A percentile compares a stretch with the other conserved stretches of the same genome.
Evolutionary conservation across 2,329 filamentous ascomycete genomes (phyloP).

Genomic region (Clarireedia homoeocarpa): DNA sequence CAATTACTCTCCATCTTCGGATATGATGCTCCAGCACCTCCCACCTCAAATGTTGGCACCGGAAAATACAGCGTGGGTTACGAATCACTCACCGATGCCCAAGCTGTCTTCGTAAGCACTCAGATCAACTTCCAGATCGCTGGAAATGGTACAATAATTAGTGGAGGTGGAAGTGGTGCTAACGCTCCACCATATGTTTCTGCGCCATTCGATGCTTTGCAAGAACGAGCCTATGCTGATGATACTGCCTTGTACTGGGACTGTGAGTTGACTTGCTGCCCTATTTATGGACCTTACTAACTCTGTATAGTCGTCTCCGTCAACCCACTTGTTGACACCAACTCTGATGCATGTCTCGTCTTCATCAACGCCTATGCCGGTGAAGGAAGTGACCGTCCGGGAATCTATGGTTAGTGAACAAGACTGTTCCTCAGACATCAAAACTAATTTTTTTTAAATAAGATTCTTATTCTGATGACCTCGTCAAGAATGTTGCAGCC

Average conservation of each 20-base stretch:
- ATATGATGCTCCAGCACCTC: conserved; percentile 40
- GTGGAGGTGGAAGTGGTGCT: conserved; percentile 28
- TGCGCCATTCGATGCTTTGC: conserved; percentile 48
- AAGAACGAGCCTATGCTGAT: conserved; percentile 44
- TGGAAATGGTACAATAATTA: background rate
- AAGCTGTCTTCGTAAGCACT: background rate
- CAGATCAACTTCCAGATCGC: background rate
- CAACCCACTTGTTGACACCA: conserved; percentile 38
- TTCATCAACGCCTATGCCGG: conserved; percentile 62
- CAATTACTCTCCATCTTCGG: conserved; percentile 50
- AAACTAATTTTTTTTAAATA: background rate
- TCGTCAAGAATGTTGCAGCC: conserved; percentile 45
- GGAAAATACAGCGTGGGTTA: background rate
- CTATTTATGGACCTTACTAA: background rate
- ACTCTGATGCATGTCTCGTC: conserved; percentile 57
- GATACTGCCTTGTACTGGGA: conserved; percentile 53
- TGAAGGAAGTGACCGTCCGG: conserved; percentile 60
- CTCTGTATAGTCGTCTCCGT: background rate
- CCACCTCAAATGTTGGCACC: background rate
- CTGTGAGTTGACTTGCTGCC: conserved; percentile 33
- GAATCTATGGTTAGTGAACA: conserved; percentile 34
- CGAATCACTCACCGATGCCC: background rate
- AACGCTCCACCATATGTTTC: conserved; percentile 41
- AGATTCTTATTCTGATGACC: conserved; percentile 49
- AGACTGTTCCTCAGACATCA: too few species aligned